These are phyloP conservation scores for Podila clonocystis DNA, from an alignment of 192 early-diverging fungal genomes.

Conservation along the genomic window DNA sequence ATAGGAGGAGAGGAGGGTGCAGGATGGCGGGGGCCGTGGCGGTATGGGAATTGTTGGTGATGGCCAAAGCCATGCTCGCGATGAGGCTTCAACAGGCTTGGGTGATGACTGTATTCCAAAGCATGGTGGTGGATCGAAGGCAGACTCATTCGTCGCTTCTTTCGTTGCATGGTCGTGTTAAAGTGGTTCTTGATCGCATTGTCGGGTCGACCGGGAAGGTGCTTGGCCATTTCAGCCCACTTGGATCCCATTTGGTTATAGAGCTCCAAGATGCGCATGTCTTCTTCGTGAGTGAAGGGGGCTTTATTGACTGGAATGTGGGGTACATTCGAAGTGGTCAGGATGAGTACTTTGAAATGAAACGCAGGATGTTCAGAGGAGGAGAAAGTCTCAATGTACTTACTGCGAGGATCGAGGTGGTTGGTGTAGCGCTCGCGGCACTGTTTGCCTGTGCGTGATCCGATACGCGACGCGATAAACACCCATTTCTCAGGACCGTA, in stretches of 20 bases:
- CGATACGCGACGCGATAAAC: constrained; percentile 48
- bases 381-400: neutral
- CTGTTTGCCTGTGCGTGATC: constrained; percentile 46
- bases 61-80: no score
- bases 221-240: constrained; percentile 52
- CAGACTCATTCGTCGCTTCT: constrained; percentile 45
- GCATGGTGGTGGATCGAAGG: constrained; percentile 11
- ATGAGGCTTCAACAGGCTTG: no score
- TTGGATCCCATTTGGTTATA: constrained; percentile 39
- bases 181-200: constrained; percentile 54
- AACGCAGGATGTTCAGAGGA: neutral
- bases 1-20: neutral
- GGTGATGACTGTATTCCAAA: no score
- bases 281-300: constrained; percentile 43
- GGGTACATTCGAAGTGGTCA: neutral
- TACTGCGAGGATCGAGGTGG: constrained; percentile 50
- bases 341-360: neutral
- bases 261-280: constrained; percentile 39
- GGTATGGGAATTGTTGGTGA: no score
- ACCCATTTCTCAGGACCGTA: constrained; percentile 52
- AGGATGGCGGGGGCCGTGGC: no score
- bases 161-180: constrained; percentile 50
- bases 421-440: constrained; percentile 46
- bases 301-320: constrained; percentile 37
- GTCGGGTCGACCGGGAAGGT: constrained; percentile 41